These are phyloP conservation scores for Tothia fuscella DNA, from an alignment of 2,329 filamentous ascomycete species.

Conservation along the genomic window DNA sequence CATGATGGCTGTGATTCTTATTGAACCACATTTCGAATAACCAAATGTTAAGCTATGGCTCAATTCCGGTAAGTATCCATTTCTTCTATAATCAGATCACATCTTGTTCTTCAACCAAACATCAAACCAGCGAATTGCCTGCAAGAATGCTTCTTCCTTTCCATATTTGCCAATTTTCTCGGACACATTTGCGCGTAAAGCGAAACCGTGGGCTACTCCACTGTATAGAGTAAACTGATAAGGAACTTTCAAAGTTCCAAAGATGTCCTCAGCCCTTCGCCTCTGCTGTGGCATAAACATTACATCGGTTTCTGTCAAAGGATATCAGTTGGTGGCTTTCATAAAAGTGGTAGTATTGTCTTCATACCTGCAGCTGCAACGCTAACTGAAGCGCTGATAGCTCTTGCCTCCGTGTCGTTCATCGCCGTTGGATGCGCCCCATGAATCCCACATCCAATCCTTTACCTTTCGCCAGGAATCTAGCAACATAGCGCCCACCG, in stretches of 20 bases:
- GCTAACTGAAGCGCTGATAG: slow-evolving; percentile 54
- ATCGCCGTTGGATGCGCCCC: slow-evolving; percentile 63
- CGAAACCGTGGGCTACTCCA: slow-evolving; percentile 23
- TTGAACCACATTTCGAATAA: no score
- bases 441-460: slow-evolving; percentile 51
- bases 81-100: no score
- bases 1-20: no score
- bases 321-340: neutral
- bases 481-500: slow-evolving; percentile 60
- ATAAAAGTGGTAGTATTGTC: neutral
- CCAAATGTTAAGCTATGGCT: no score
- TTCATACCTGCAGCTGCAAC: slow-evolving; percentile 45
- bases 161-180: slow-evolving; percentile 20
- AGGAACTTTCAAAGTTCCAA: slow-evolving; percentile 19
- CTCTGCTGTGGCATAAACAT: neutral
- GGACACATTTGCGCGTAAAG: slow-evolving; percentile 20
- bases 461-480: slow-evolving; percentile 44
- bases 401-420: slow-evolving; percentile 50
- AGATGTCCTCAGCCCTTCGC: slow-evolving; percentile 16
- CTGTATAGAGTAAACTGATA: slow-evolving; percentile 22
- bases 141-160: slow-evolving; percentile 22
- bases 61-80: no score
- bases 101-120: no score
- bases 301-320: neutral
- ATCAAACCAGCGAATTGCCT: slow-evolving; percentile 24